Percentiles rank a stretch among this genome's conserved stretches.
Conservation (phyloP, 2,329 filamentous ascomycete genomes). For the Aspergillus sp. region DNA sequence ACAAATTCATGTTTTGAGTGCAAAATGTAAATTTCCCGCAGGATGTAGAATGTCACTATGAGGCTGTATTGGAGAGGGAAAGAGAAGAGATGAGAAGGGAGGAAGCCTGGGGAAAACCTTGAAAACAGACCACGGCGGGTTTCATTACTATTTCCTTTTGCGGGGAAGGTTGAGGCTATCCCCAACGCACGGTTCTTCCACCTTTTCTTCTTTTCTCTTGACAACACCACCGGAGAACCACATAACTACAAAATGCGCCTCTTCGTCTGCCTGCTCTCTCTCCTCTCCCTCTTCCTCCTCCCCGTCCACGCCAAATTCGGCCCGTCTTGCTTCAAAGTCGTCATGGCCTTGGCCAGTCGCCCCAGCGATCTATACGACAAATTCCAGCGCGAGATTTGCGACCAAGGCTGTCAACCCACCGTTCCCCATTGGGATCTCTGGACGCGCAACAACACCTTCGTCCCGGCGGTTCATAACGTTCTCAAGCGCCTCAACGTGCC, state of each 20-base stretch:
- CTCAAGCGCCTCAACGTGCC: conserved; percentile 23
- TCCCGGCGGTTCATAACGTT: conserved; percentile 27
- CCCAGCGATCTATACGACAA: conserved; percentile 24
- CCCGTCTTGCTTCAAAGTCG: conserved; percentile 74
- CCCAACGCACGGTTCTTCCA: too few species aligned
- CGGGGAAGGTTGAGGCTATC: too few species aligned
- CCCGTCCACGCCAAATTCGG: conserved; percentile 18
- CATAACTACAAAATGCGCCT: not conserved
- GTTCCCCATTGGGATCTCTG: conserved; percentile 30
- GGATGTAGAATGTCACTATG: too few species aligned
- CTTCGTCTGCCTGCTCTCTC: not conserved
- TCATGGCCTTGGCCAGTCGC: conserved; percentile 53
- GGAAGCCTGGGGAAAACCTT: too few species aligned
- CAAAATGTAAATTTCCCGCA: too few species aligned
- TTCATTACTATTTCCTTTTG: too few species aligned
- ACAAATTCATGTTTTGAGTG: too few species aligned
- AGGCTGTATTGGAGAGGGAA: too few species aligned
- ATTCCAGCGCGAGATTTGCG: conserved; percentile 28
- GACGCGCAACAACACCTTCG: conserved; percentile 30
- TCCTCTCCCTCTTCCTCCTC: conserved; percentile 6
- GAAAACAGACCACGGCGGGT: too few species aligned
- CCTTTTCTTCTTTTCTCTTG: not conserved
- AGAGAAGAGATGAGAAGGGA: too few species aligned
- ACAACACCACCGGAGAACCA: not conserved
- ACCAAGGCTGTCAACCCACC: conserved; percentile 25